Evolutionary conservation across 805 yeast genomes (phyloP).

Genomic region (Saccharomycopsis sp.): DNA sequence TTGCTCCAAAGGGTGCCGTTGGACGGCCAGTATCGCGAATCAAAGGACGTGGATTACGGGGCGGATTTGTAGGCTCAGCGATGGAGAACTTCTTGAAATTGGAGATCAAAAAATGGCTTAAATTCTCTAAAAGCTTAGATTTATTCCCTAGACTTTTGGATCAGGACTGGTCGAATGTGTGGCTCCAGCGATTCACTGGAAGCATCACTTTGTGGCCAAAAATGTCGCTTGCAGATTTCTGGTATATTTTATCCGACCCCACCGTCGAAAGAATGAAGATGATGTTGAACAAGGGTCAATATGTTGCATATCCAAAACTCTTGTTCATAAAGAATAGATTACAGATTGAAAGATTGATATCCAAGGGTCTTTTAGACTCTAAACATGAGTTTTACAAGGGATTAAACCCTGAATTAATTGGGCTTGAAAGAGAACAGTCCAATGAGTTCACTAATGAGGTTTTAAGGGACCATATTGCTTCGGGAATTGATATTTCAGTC

Average conservation of each 20-base stretch:
- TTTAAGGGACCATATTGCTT: background rate
- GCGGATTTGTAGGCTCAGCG: conserved; percentile 72
- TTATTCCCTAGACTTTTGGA: conserved; percentile 61
- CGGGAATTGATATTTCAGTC: background rate
- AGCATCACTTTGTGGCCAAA: conserved; percentile 74
- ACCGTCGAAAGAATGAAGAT: conserved; percentile 46
- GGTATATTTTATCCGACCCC: conserved; percentile 64
- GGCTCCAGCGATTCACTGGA: conserved; percentile 70
- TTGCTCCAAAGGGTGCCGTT: conserved; percentile 73
- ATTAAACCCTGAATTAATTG: background rate
- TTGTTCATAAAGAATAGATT: conserved; percentile 59
- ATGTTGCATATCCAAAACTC: conserved; percentile 59
- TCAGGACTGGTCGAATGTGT: conserved; percentile 76
- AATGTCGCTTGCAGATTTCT: conserved; percentile 50
- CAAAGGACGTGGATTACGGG: conserved; percentile 54
- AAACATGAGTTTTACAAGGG: conserved; percentile 17
- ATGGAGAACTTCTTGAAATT: conserved; percentile 62
- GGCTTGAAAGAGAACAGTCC: background rate
- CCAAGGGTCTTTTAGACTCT: conserved; percentile 37
- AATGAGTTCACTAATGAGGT: background rate
- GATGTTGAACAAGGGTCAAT: conserved; percentile 57
- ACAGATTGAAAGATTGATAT: conserved; percentile 58
- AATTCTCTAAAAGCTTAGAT: conserved; percentile 57
- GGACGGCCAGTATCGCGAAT: conserved; percentile 69
- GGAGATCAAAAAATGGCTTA: conserved; percentile 73